These are phyloP conservation scores for Pugionium cornutum DNA, from an alignment of 345 rosid genomes.

Conservation along the genomic window DNA sequence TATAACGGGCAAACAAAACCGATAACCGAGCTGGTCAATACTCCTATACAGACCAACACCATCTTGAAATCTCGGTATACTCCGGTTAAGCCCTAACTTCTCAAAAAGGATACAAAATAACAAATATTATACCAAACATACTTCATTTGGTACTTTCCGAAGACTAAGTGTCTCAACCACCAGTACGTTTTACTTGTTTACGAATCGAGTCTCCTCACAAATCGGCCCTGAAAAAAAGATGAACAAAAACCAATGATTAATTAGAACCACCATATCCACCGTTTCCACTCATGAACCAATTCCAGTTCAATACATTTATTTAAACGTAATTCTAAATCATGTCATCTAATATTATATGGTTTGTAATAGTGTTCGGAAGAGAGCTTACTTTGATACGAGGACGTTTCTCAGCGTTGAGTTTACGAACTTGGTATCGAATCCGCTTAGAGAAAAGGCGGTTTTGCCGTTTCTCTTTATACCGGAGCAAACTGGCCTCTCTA, in stretches of 20 bases:
- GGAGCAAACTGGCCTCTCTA: constrained; percentile 84
- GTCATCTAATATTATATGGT: too few species aligned
- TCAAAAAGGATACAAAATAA: constrained; percentile 13
- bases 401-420: constrained; percentile 93
- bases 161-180: constrained; percentile 27
- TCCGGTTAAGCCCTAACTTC: constrained; percentile 20
- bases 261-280: background rate
- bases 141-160: background rate
- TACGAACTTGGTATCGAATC: constrained; percentile 85
- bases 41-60: constrained; percentile 37
- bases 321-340: too few species aligned
- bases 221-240: constrained; percentile 39
- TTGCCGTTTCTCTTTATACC: constrained; percentile 91
- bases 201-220: constrained; percentile 38
- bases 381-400: constrained; percentile 75
- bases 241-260: constrained; percentile 7
- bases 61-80: constrained; percentile 26
- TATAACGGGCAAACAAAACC: constrained; percentile 21
- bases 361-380: too few species aligned
- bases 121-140: constrained; percentile 16
- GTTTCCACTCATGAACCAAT: background rate
- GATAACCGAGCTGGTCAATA: constrained; percentile 38
- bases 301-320: background rate
- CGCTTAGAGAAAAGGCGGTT: constrained; percentile 82
- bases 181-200: background rate